Base-by-base conservation (phyloP, 345 rosid genomes). In the Toxicodendron radicans region DNA sequence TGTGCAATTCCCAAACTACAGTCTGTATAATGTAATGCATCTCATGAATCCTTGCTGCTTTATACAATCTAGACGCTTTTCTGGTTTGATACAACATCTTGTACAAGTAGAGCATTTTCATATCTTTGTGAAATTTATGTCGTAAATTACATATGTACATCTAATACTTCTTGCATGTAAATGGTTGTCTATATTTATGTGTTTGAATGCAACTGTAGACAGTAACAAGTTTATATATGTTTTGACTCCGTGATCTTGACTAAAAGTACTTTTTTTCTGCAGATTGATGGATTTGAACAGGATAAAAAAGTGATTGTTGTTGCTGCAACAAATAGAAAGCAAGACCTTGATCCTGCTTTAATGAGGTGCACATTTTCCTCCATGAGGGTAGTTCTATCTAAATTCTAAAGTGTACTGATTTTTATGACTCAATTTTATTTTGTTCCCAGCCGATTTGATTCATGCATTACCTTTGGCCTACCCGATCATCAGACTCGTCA, bases 281-380 rank as follows among this genome's bases (percentile, higher is more conserved):
- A 95, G 98, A 95, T 90, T 65, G 99, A 95, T 81, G 97, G 99
- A 74, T 95, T 95, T 87, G 98, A 95, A 75, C 97, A 90, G 73
- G 95, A 91, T 62, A 90, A 91, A 78, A 91, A 91, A 76, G 97
- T 90, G 59, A 91, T 90, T 7, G 92, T 95, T 41, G 86, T 95
- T 70, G 99, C 98, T 52, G 98, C 98, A 67, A 95, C 98, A 66
- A 93, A 93, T 78, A 85, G 99, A 77, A 95, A 91, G 84, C 97
- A 89, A 81, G 99, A 93, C 79, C 97, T 95, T 72, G 98, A 93
- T 83, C 93, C 98, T 14, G 97, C 99, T 54, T 79, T 93, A 67
- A 86, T 95, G 71, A 93, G 99, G 99, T 52, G 52, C 11, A 27
- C 33, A 14, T 62, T 70, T 11, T 66, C 49, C n/a, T 63, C 30